Evolutionary conservation across 495 filamentous ascomycete species (phyloP).

Genomic region (Daldinia bambusicola): DNA sequence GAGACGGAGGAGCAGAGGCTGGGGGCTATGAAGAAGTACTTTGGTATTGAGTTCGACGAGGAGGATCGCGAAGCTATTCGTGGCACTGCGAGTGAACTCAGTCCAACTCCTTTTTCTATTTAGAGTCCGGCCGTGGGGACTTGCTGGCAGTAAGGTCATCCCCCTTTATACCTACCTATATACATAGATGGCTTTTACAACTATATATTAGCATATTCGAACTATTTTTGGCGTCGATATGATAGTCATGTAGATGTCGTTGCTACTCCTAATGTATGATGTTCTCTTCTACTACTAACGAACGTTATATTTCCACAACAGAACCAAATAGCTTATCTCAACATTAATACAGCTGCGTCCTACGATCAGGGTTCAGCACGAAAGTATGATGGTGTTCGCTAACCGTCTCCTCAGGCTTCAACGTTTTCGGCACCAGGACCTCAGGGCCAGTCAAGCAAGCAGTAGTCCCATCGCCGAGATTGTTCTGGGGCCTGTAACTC

Average conservation of each 20-base stretch:
- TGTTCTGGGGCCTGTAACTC: background rate
- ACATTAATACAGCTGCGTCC: too few relatives aligned
- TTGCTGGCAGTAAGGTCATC: background rate
- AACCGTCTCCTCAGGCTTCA: background rate
- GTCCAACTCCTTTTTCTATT: background rate
- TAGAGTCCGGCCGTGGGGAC: background rate
- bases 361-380: background rate
- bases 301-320: too few relatives aligned
- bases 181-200: too few relatives aligned
- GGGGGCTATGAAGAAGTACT: conserved; percentile 63
- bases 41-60: conserved; percentile 62
- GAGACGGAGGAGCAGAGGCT: conserved; percentile 63
- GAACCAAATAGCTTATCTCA: too few relatives aligned
- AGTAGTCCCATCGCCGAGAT: background rate
- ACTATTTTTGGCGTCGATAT: too few relatives aligned
- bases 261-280: too few relatives aligned
- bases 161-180: too few relatives aligned
- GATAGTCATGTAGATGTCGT: too few relatives aligned
- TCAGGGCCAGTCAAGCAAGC: background rate
- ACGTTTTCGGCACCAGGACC: background rate
- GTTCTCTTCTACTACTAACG: too few relatives aligned
- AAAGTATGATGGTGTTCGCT: background rate
- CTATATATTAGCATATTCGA: too few relatives aligned
- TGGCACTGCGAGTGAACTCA: conserved; percentile 61
- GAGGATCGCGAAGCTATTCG: conserved; percentile 65